phyloP scores from a whole-genome alignment of 23 red algal species.

The Gracilaria caudata region DNA sequence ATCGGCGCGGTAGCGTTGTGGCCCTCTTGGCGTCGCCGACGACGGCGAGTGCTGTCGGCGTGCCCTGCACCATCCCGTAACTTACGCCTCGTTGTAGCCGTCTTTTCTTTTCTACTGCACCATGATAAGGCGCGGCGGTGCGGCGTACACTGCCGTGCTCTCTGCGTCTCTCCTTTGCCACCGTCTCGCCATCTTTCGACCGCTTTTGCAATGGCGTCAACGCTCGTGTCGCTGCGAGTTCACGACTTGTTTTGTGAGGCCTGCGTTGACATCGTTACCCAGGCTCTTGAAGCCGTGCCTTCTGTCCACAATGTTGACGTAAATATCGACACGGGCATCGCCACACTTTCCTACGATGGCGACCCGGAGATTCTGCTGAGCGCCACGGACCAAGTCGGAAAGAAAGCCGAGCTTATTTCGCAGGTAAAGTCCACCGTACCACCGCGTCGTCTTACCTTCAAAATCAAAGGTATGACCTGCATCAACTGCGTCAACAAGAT shows the following conservation, averaged over 20 bases:
- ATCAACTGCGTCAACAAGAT: conserved; percentile 34
- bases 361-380: background rate
- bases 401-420: conserved; percentile 20
- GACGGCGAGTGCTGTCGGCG: background rate
- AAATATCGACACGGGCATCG: conserved; percentile 11
- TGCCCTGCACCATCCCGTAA: background rate
- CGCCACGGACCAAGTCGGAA: conserved; percentile 39
- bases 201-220: background rate
- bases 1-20: background rate
- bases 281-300: conserved; percentile 14
- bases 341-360: conserved; percentile 23
- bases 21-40: background rate
- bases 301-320: background rate
- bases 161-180: background rate
- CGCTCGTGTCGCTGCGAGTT: conserved; percentile 34
- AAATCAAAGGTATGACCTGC: conserved; percentile 65
- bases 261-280: conserved; percentile 29
- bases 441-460: conserved; percentile 18
- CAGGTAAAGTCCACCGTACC: no score
- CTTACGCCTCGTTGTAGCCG: background rate
- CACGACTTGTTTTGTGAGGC: conserved; percentile 25
- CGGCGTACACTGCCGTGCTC: background rate
- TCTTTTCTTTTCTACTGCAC: background rate
- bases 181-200: background rate
- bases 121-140: background rate